Evolutionary conservation across 148 eudicot species (phyloP).

Genomic region (Silene conica): DNA sequence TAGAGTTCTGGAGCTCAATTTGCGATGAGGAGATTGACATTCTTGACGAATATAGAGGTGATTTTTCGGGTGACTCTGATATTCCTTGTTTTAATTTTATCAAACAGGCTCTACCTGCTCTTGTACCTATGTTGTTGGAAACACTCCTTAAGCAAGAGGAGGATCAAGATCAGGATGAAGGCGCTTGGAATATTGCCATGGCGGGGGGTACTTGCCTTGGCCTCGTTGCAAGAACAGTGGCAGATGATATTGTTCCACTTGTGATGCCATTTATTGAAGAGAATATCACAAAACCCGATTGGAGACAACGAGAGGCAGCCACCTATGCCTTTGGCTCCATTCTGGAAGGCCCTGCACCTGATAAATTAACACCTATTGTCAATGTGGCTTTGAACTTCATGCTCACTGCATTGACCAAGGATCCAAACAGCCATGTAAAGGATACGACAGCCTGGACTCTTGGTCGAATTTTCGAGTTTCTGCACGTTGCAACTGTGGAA

Average conservation of each 20-base stretch:
- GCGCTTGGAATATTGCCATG: constrained; percentile 97
- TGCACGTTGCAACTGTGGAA: constrained; percentile 69
- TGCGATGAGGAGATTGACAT: constrained; percentile 41
- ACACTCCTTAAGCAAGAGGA: constrained; percentile 95
- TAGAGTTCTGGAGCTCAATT: constrained; percentile 92
- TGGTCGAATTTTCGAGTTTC: constrained; percentile 87
- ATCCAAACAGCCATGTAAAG: constrained; percentile 90
- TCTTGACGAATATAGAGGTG: constrained; percentile 81
- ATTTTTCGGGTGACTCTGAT: constrained; percentile 81
- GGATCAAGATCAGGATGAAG: constrained; percentile 96
- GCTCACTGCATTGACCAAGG: constrained; percentile 80
- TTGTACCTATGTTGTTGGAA: constrained; percentile 84
- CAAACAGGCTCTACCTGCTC: constrained; percentile 89
- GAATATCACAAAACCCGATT: constrained; percentile 71
- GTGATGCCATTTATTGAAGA: constrained; percentile 92
- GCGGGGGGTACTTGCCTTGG: constrained; percentile 99
- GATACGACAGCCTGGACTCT: constrained; percentile 98
- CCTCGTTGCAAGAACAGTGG: constrained; percentile 83
- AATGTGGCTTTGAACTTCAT: constrained; percentile 82
- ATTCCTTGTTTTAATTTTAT: constrained; percentile 87
- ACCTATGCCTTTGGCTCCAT: constrained; percentile 95
- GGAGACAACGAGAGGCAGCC: constrained; percentile 96
- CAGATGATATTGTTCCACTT: constrained; percentile 90
- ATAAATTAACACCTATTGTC: constrained; percentile 71
- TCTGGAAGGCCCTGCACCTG: constrained; percentile 93